phyloP scores from a whole-genome alignment of 345 rosid genomes.

The Cochlearia excelsa region DNA sequence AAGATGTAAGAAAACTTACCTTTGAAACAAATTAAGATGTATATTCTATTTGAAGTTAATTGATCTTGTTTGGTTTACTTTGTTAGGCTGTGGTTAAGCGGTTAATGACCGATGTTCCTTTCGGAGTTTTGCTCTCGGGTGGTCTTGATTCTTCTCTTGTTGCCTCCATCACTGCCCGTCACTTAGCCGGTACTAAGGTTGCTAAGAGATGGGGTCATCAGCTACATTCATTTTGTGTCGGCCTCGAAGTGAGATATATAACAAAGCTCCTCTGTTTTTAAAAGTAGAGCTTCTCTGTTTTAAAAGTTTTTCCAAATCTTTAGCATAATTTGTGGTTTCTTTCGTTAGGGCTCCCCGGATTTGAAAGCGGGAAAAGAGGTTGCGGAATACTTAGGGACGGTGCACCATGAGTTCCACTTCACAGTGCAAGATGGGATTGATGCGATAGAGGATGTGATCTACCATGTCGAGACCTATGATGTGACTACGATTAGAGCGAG shows the following conservation, averaged over 20 bases:
- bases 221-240: constrained; percentile 88
- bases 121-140: constrained; percentile 89
- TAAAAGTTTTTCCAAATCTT: not conserved
- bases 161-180: constrained; percentile 79
- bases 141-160: constrained; percentile 94
- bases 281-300: not conserved
- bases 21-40: not conserved
- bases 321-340: not conserved
- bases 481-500: constrained; percentile 89
- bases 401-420: constrained; percentile 91
- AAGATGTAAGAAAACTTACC: constrained; percentile 56
- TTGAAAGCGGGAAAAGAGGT: constrained; percentile 83
- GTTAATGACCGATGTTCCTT: constrained; percentile 92
- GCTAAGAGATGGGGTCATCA: constrained; percentile 84
- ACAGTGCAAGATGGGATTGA: constrained; percentile 94
- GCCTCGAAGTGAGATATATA: constrained; percentile 62
- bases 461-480: constrained; percentile 84
- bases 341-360: constrained; percentile 71
- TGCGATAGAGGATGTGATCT: constrained; percentile 92
- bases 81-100: constrained; percentile 88
- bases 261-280: constrained; percentile 21
- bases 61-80: not conserved
- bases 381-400: constrained; percentile 82
- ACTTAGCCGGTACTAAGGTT: constrained; percentile 65
- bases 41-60: not conserved